Evolutionary conservation across 148 eudicot species (phyloP).

Genomic region (Chenopodium quinoa): DNA sequence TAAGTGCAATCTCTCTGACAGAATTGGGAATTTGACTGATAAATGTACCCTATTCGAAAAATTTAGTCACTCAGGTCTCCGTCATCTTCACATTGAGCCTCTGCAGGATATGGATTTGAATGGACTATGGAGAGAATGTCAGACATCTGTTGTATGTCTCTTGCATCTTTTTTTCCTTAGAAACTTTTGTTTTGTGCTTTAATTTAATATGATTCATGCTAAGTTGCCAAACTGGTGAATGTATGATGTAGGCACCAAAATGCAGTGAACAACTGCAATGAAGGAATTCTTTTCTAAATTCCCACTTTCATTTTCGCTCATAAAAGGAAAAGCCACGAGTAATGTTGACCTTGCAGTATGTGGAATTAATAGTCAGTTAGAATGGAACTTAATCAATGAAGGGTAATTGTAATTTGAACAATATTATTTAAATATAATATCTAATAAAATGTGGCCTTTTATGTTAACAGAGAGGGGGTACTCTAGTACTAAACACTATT

Average conservation of each 20-base stretch:
- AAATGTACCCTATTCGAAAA: conserved; percentile 57
- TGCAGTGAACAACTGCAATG: background rate
- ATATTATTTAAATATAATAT: background rate
- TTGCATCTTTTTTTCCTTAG: background rate
- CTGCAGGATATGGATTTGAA: conserved; percentile 47
- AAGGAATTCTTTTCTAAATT: background rate
- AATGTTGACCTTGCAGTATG: background rate
- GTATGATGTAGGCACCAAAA: background rate
- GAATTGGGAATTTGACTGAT: conserved; percentile 32
- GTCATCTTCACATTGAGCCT: conserved; percentile 57
- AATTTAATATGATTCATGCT: background rate
- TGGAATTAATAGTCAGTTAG: background rate
- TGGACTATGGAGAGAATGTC: conserved; percentile 61
- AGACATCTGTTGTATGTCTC: conserved; percentile 60
- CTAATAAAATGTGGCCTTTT: background rate
- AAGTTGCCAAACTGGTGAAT: background rate
- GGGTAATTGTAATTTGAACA: background rate
- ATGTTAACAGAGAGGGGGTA: background rate
- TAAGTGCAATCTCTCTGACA: conserved; percentile 19
- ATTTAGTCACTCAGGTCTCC: conserved; percentile 53
- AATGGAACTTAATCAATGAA: background rate
- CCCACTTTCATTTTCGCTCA: background rate
- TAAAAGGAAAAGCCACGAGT: background rate
- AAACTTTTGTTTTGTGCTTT: background rate
- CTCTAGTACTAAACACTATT: background rate